Evolutionary conservation across 164 flowering plant genomes (phyloP), one percentile per base, ranked within the genome.

Genomic region (Vitis vinifera): DNA sequence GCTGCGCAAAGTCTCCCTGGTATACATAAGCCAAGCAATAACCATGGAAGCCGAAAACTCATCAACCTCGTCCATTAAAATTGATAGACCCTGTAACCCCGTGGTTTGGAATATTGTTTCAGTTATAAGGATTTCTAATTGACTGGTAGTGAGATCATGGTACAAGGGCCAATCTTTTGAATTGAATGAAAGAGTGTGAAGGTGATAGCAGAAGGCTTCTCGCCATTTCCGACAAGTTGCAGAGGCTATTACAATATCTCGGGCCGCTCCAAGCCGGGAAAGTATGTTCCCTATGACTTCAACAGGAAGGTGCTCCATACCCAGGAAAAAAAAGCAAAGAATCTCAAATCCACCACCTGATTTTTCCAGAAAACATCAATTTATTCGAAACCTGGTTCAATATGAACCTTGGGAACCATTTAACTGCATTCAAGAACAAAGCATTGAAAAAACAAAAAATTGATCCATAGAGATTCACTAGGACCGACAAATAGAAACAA

Each of bases 21-120:
- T 92, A 74, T 88, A 90, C 97, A 94, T 88, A 50, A 94, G 93
- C 99, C 97, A 94, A 48, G 99, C 97, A 63, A 89, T 89, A 47
- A 92, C 97, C 0, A 95, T 87, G 12, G 97, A 86, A 61, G 97
- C 97, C 0, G 93, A 89, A 79, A 94, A 87, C 78, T 92, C 91
- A 77, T 89, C 87, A 65, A 88, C 91, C 66, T 91, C 89, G 52
- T 90, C 95, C 93, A 92, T 89, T 17, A 82, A 73, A 68, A 76
- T 76, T 4, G 77, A 72, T 16, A 90, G 74, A 51, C 80, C 73
- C 71, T 87, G 93, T 58, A 94, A 73, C 9, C 89, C 97, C 1
- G 78, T 81, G 10, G 97, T 92, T 68, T 94, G 98, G 65, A 91
- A 86, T 53, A 94, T 88, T 0, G 97, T 91, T 68, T 91, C 91